phyloP scores from a whole-genome alignment of 2,329 filamentous ascomycete genomes.

The Phialocephala sp. region DNA sequence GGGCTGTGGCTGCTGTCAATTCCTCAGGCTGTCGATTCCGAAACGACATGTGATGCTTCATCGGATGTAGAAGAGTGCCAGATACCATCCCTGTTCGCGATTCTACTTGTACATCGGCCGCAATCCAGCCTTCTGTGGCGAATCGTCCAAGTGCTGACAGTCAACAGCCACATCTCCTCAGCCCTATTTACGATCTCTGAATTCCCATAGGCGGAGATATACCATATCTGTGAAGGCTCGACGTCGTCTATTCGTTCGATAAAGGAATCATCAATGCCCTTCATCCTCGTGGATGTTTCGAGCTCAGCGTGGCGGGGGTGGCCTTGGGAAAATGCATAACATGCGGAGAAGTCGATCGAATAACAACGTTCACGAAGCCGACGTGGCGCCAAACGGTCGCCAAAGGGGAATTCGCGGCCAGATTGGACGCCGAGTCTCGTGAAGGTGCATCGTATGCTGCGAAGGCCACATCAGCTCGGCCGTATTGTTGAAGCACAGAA shows the following conservation, averaged over 20 bases:
- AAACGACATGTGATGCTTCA: slow-evolving; percentile 6
- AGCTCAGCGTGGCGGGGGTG: not conserved
- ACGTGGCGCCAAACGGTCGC: slow-evolving; percentile 7
- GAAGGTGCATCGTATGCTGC: not conserved
- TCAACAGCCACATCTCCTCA: slow-evolving; percentile 25
- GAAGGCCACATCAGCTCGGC: not conserved
- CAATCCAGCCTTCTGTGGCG: slow-evolving; percentile 19
- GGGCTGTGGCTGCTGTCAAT: not conserved
- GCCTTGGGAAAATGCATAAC: not conserved
- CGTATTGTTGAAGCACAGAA: not conserved
- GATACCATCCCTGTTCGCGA: too few relatives aligned
- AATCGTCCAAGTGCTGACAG: slow-evolving; percentile 23
- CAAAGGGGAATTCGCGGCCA: not conserved
- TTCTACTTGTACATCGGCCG: slow-evolving; percentile 4
- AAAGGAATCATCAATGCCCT: slow-evolving; percentile 14
- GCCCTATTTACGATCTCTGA: slow-evolving; percentile 25
- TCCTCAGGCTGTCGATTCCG: slow-evolving; percentile 8
- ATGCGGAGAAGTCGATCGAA: not conserved
- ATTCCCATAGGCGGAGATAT: slow-evolving; percentile 8
- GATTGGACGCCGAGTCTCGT: not conserved
- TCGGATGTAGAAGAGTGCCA: not conserved
- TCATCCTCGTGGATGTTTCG: not conserved
- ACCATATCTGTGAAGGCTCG: slow-evolving; percentile 1
- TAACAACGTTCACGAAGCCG: not conserved
- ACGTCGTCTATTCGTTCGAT: slow-evolving; percentile 5